Conservation (phyloP, 202 grass and related monocot species). For the Digitaria exilis region DNA sequence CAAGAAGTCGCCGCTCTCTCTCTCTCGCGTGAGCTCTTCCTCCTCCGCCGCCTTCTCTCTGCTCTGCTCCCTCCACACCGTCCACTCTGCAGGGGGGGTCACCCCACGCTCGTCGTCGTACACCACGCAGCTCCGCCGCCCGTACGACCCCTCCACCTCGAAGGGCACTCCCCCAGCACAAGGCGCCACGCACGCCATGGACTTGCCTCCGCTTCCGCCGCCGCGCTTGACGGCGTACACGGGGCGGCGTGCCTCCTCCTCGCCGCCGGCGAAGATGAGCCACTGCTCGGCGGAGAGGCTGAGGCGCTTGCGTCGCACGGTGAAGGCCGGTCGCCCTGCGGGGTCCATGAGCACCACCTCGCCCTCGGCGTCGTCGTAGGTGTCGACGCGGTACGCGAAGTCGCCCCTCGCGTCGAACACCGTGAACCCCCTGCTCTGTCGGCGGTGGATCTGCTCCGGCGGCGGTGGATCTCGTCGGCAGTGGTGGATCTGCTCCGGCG, state of each 20-base stretch:
- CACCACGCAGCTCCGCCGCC: slow-evolving; percentile 65
- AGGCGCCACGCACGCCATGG: slow-evolving; percentile 57
- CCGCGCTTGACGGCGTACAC: slow-evolving; percentile 57
- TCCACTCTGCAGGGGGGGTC: too few species aligned
- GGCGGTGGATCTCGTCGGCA: too few species aligned
- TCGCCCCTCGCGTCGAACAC: slow-evolving; percentile 84
- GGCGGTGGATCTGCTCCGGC: too few species aligned
- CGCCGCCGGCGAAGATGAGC: slow-evolving; percentile 61
- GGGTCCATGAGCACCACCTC: slow-evolving; percentile 90
- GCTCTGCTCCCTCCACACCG: too few species aligned
- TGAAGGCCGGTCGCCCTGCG: slow-evolving; percentile 59
- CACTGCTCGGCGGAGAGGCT: slow-evolving; percentile 76
- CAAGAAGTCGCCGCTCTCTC: too few species aligned
- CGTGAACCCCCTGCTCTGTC: slow-evolving; percentile 87
- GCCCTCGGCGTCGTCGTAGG: slow-evolving; percentile 68
- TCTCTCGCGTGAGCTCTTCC: too few species aligned
- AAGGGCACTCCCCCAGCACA: slow-evolving; percentile 33
- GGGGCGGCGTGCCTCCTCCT: slow-evolving; percentile 48
- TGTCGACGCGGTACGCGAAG: slow-evolving; percentile 84
- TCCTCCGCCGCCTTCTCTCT: too few species aligned
- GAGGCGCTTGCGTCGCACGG: slow-evolving; percentile 76
- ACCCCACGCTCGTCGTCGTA: slow-evolving; percentile 69
- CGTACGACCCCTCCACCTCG: slow-evolving; percentile 80
- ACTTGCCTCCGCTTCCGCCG: slow-evolving; percentile 48
- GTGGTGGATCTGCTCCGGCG: too few species aligned